Base-by-base conservation (phyloP, 345 rosid species). In the Pistacia atlantica region DNA sequence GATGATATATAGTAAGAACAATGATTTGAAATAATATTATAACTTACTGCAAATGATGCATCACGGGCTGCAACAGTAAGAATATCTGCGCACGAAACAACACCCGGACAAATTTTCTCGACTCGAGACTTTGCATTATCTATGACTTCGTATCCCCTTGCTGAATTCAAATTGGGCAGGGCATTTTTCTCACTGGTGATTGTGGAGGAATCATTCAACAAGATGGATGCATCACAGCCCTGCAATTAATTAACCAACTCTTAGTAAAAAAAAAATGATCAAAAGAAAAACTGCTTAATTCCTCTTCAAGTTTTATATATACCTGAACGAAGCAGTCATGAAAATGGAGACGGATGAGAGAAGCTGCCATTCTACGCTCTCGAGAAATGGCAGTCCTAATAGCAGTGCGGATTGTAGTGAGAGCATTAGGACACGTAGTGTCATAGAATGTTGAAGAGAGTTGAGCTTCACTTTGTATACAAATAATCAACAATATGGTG, bases 321-420 rank as follows among this genome's bases (percentile, higher is more conserved):
- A 60, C 65, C 35, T 38, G 68, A 17, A 65, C 91, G 5, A 90
- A 90, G 68, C 90, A 89, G 22, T 89, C 89, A 10, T 85, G 93
- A 77, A 90, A 90, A 65, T 87, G 91, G 56, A 90, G 91, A 72
- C 88, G 91, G 71, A 65, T 65, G 11, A 65, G 68, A 35, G 88
- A 88, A 13, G 90, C 90, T 5, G 90, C 91, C 90, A 90, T 88
- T 67, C 91, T 74, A 45, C 86, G 86, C 66, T 90, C 90, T 16
- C 68, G 7, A 16, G 68, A 38, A 38, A 65, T 20, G 8, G 68
- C 68, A 37, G 13, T 37, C 11, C 68, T 38, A 16, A 65, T 69
- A 20, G 38, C 22, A 11, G 87, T 75, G 6, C 90, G 85, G 17
- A 88, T 87, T 2, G 83, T 72, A 0, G 67, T 51, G 8, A 87